These are phyloP conservation scores for Botrytis byssoidea DNA, from an alignment of 2,329 filamentous ascomycete species.

Conservation along the genomic window DNA sequence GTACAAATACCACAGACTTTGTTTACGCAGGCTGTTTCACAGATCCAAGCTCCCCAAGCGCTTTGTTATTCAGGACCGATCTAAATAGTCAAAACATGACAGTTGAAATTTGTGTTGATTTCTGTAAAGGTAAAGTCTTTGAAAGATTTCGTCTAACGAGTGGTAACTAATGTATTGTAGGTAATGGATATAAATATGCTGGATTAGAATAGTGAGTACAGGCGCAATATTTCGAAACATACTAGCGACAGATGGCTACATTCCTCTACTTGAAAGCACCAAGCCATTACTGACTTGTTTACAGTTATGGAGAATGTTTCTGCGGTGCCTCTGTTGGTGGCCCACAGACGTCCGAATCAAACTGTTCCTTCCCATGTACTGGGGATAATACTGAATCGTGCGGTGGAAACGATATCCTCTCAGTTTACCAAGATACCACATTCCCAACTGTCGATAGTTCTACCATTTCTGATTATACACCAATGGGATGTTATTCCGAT, in stretches of 20 bases:
- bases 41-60: conserved; percentile 34
- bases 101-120: conserved; percentile 40
- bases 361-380: conserved; percentile 34
- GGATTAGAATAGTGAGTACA: conserved; percentile 36
- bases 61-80: conserved; percentile 36
- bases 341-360: conserved; percentile 28
- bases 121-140: conserved; percentile 39
- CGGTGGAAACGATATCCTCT: conserved; percentile 33
- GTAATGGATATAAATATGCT: conserved; percentile 41
- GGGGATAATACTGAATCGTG: conserved; percentile 33
- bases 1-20: conserved; percentile 38
- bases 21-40: conserved; percentile 41
- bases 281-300: conserved; percentile 6
- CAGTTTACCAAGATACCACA: conserved; percentile 40
- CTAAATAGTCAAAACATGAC: conserved; percentile 39
- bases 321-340: conserved; percentile 41
- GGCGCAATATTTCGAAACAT: neutral
- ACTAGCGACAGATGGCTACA: neutral
- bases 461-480: conserved; percentile 35
- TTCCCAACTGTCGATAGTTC: conserved; percentile 36
- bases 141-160: neutral
- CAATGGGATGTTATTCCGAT: conserved; percentile 45
- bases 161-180: conserved; percentile 23
- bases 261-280: neutral
- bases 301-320: conserved; percentile 35